Base-by-base conservation (phyloP, 2,329 filamentous ascomycete species). In the Aspergillus fijiensis region DNA sequence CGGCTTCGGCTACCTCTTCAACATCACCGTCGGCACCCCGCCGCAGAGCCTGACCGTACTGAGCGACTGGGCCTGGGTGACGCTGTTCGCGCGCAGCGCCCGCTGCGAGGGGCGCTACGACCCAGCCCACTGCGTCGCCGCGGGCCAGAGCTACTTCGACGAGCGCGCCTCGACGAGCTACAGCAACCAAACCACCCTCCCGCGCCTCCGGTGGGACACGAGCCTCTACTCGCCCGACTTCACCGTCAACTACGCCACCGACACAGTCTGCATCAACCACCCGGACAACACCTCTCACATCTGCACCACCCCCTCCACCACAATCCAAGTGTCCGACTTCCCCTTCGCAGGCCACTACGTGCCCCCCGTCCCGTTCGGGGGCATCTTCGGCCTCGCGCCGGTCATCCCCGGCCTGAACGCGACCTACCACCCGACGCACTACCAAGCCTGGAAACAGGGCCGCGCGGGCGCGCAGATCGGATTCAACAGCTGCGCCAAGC, bases 41-140 rank as follows among this genome's bases (percentile, higher is more conserved):
- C 51, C 51, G 12, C 51, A 53, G n/a, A 33, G 4, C 11, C 29
- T 53, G 2, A 53, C 51, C 16, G 51, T 53, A 2, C 2, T 53
- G 19, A 53, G 51, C 31, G 51, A 53, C 51, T 53, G 51, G 51
- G 35, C 51, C 31, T 53, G 51, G 51, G 33, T 39, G 16, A 21
- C 51, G 9, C 51, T 53, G 9, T 53, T 53, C n/a, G 16, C 29
- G 9, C 51, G 51, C 29, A 35, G 29, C 29, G 29, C 25, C 4
- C 51, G 35, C 11, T 53, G 51, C 29, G 27, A 31, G 25, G 29
- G 29, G 6, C 31, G 25, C 11, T 21, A 35, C 7, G 16, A 53
- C 29, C 29, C 35, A 2, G 35, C 51, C 7, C 19, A n/a, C 10
- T 53, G 51, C 51, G 35, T 53, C 23, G 29, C 51, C 1, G n/a